Percentiles rank a stretch among this genome's conserved stretches.
These are phyloP conservation scores for Epichloe aotearoae DNA, from an alignment of 2,329 filamentous ascomycete genomes.

Conservation along the genomic window DNA sequence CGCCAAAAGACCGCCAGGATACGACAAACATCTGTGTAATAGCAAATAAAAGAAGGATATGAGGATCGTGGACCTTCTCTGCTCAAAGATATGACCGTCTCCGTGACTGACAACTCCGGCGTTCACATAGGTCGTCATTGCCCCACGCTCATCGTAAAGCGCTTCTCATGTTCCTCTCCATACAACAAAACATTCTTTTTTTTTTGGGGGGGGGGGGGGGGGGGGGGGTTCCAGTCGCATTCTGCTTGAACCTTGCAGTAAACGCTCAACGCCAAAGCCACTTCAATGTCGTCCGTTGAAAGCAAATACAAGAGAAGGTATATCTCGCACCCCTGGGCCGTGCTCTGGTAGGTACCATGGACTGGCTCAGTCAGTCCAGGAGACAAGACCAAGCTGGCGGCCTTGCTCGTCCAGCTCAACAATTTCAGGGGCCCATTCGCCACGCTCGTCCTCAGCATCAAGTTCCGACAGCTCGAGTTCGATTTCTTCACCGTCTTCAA, in stretches of 20 bases:
- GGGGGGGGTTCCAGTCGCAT: too few species aligned
- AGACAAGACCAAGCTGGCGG: conserved; percentile 37
- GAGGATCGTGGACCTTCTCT: too few species aligned
- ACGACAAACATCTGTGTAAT: too few species aligned
- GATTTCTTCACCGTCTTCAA: conserved; percentile 39
- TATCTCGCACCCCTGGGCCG: not conserved
- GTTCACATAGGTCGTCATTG: too few species aligned
- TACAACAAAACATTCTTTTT: too few species aligned
- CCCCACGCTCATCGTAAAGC: too few species aligned
- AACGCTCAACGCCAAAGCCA: not conserved
- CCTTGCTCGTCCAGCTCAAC: conserved; percentile 40
- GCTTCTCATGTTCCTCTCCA: too few species aligned
- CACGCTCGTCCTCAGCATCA: conserved; percentile 39
- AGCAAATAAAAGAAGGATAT: too few species aligned
- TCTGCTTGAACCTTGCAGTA: too few species aligned
- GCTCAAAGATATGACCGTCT: too few species aligned
- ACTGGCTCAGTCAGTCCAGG: conserved; percentile 25
- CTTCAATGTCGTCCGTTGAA: not conserved
- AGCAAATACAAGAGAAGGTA: not conserved
- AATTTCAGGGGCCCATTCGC: conserved; percentile 39
- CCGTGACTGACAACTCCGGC: too few species aligned
- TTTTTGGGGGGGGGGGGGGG: too few species aligned
- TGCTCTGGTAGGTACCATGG: not conserved
- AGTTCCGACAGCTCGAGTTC: conserved; percentile 35
- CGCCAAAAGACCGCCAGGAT: not conserved